Conservation (phyloP, 495 filamentous ascomycete species). For the Talaromyces trachyspermus region DNA sequence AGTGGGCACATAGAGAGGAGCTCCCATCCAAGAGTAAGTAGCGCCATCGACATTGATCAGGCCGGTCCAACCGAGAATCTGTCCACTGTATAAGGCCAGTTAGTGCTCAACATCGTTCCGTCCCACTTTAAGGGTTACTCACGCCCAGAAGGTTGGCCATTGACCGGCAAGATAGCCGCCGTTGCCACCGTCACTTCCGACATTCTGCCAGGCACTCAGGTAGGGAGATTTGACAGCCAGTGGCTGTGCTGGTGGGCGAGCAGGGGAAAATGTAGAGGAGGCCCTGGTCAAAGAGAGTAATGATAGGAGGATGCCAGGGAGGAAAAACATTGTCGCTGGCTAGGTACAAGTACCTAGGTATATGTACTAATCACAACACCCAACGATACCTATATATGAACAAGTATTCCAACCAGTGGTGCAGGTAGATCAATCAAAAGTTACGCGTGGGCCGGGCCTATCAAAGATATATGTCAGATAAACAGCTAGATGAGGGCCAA, state of each 20-base stretch:
- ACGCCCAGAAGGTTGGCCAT: conserved; percentile 53
- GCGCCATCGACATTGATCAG: conserved; percentile 49
- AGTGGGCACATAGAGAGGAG: conserved; percentile 10
- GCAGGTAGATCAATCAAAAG: too few species aligned
- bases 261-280: conserved; percentile 44
- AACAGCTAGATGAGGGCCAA: too few species aligned
- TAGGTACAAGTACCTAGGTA: too few species aligned
- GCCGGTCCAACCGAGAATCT: conserved; percentile 48
- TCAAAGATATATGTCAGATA: neutral
- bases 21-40: conserved; percentile 52
- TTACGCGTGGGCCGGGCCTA: too few species aligned
- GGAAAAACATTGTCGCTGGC: too few species aligned
- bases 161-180: conserved; percentile 51
- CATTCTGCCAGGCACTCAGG: conserved; percentile 47
- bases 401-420: too few species aligned
- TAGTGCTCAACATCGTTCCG: conserved; percentile 5
- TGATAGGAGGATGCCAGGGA: neutral
- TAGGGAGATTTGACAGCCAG: conserved; percentile 54
- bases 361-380: too few species aligned
- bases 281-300: conserved; percentile 17
- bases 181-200: conserved; percentile 32
- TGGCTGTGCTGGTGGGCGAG: conserved; percentile 48
- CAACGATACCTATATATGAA: too few species aligned
- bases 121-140: conserved; percentile 13
- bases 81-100: conserved; percentile 25